Evolutionary conservation across 2,329 filamentous ascomycete species (phyloP).

Genomic region (Aspergillus pseudonomiae): DNA sequence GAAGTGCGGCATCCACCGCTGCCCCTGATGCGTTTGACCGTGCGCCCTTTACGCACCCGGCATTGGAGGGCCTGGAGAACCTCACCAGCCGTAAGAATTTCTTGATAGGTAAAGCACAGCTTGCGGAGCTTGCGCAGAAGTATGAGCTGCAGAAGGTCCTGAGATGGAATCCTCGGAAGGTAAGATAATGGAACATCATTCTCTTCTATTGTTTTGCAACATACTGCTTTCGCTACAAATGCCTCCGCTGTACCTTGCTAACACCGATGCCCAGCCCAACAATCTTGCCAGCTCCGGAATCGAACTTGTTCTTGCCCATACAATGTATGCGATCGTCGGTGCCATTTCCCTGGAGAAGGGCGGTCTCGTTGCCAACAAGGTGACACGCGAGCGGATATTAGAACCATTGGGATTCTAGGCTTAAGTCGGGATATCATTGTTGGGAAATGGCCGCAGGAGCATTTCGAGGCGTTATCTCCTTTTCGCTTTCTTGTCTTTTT

Average conservation of each 20-base stretch:
- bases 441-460: slow-evolving; percentile 35
- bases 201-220: not conserved
- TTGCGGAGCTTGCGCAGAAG: slow-evolving; percentile 68
- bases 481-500: slow-evolving; percentile 24
- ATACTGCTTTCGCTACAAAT: not conserved
- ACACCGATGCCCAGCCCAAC: slow-evolving; percentile 52
- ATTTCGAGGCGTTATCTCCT: slow-evolving; percentile 40
- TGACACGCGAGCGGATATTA: slow-evolving; percentile 78
- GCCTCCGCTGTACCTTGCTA: not conserved
- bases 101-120: slow-evolving; percentile 64
- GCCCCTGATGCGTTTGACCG: slow-evolving; percentile 59
- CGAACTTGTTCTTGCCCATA: slow-evolving; percentile 72
- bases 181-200: slow-evolving; percentile 48
- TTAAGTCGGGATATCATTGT: slow-evolving; percentile 20
- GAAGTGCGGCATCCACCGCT: slow-evolving; percentile 31
- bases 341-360: slow-evolving; percentile 89
- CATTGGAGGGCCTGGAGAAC: slow-evolving; percentile 73
- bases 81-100: slow-evolving; percentile 64
- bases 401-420: slow-evolving; percentile 48
- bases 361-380: slow-evolving; percentile 71
- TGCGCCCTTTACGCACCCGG: slow-evolving; percentile 69
- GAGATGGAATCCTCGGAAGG: slow-evolving; percentile 85
- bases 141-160: slow-evolving; percentile 75
- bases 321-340: slow-evolving; percentile 83
- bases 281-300: slow-evolving; percentile 74